Base-by-base conservation (phyloP, 495 filamentous ascomycete genomes). In the Annulohypoxylon maeteangense region DNA sequence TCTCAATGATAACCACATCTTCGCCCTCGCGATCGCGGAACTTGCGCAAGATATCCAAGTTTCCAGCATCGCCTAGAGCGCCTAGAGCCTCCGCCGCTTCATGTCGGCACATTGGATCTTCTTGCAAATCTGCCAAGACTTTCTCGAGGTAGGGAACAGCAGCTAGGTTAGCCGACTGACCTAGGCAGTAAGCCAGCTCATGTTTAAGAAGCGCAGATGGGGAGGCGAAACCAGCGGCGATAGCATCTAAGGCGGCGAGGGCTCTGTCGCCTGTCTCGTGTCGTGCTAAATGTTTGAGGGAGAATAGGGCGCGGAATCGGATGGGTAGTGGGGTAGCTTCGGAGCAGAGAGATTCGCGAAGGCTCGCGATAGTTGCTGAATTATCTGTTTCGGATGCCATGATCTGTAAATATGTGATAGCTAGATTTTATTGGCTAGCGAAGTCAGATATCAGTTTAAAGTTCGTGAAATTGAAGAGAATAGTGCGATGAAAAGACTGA, bases 221-320 rank as follows among this genome's bases (percentile, higher is more conserved):
- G 1, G 95, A 97, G 2, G 85, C 70, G 70, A 98, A 95, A 3
- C 86, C 95, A 3, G 94, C 93, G 4, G 95, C 93, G 71, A 99
- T 98, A 12, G 96, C 94, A 42, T 97, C 86, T 72, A 99, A 96
- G 12, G 95, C 93, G 4, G 89, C 86, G 25, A 90, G 90, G 29
- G 91, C 83, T 48, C 85, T 78, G 32, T 86, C 88, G 6, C 86
- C 82, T 8, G 89, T 88, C 8, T 89, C 78, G 56, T 89, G 85
- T 44, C 88, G 90, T 8, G 96, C 95, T 45, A 97, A 83, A 79
- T 97, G 90, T 81, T 98, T 98, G 59, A 99, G 89, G 11, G 95
- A 97, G 84, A 99, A 99, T 71, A 98, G 91, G 25, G 95, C 96
- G 75, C 95, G 94, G 82, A 98, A 99, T 62, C 95, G 93, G 65